A percentile compares a stretch with the other conserved stretches of the same genome.
These are phyloP conservation scores for Podosphaera xanthii DNA, from an alignment of 2,329 filamentous ascomycete genomes.

Conservation along the genomic window DNA sequence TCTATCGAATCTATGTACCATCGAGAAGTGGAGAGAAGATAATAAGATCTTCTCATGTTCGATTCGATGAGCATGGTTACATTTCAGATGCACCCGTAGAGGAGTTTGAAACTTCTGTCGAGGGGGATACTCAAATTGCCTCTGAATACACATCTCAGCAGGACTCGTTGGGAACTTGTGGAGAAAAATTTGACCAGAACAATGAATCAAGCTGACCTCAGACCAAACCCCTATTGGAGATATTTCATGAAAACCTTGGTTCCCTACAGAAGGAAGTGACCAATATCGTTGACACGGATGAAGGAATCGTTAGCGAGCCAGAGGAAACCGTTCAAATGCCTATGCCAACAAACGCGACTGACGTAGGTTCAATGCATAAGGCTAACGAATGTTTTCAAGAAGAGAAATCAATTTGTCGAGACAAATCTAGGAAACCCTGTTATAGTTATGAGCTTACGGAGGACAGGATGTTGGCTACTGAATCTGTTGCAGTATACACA, in stretches of 20 bases:
- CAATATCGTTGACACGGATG: not conserved
- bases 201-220: not conserved
- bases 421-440: too few relatives aligned
- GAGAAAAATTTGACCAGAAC: not conserved
- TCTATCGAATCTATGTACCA: not conserved
- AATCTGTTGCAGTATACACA: too few relatives aligned
- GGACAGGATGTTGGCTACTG: too few relatives aligned
- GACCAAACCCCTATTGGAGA: not conserved
- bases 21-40: not conserved
- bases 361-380: too few relatives aligned
- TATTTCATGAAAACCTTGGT: not conserved
- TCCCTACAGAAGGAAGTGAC: not conserved
- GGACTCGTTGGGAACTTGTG: not conserved
- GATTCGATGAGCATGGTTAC: not conserved
- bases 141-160: not conserved
- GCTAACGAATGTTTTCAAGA: too few relatives aligned
- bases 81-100: not conserved
- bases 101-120: not conserved
- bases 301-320: not conserved
- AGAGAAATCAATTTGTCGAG: too few relatives aligned
- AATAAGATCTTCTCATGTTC: not conserved
- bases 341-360: too few relatives aligned
- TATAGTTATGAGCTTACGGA: too few relatives aligned
- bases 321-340: too few relatives aligned
- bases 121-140: not conserved